Percentiles rank a stretch among this genome's conserved stretches.
phyloP scores from a whole-genome alignment of 495 filamentous ascomycete genomes.

The Massariosphaeria phaeospora region DNA sequence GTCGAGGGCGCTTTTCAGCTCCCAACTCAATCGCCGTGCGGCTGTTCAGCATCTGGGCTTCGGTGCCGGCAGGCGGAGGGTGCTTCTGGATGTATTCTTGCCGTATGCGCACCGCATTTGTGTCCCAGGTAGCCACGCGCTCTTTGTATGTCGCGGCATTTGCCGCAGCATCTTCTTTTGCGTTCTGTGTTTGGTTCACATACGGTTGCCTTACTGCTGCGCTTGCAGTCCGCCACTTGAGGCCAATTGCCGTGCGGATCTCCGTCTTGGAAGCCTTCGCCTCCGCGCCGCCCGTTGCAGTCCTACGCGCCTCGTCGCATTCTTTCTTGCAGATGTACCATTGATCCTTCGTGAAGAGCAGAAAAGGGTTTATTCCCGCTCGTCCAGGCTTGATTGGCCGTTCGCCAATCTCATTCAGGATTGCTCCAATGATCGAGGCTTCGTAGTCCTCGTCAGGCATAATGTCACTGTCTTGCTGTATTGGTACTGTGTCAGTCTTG shows the following conservation, averaged over 20 bases:
- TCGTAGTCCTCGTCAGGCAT: slow-evolving; percentile 60
- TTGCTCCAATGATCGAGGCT: slow-evolving; percentile 60
- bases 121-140: slow-evolving; percentile 64
- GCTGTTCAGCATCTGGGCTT: slow-evolving; percentile 19
- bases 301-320: slow-evolving; percentile 63
- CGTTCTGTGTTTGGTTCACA: slow-evolving; percentile 61
- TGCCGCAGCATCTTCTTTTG: slow-evolving; percentile 59
- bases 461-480: too few relatives aligned
- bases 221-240: slow-evolving; percentile 79
- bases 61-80: slow-evolving; percentile 38
- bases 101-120: slow-evolving; percentile 54
- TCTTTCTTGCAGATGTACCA: slow-evolving; percentile 68
- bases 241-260: slow-evolving; percentile 72
- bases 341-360: slow-evolving; percentile 71
- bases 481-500: slow-evolving; percentile 6
- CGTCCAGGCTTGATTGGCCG: slow-evolving; percentile 66
- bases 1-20: slow-evolving; percentile 18
- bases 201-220: slow-evolving; percentile 69
- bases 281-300: slow-evolving; percentile 59
- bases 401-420: slow-evolving; percentile 65
- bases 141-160: slow-evolving; percentile 54
- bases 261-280: slow-evolving; percentile 66
- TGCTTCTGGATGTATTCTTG: slow-evolving; percentile 59
- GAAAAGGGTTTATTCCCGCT: slow-evolving; percentile 58
- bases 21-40: slow-evolving; percentile 30